These are phyloP conservation scores for Dianthus caryophyllus DNA, from an alignment of 148 eudicot species.

Conservation along the genomic window DNA sequence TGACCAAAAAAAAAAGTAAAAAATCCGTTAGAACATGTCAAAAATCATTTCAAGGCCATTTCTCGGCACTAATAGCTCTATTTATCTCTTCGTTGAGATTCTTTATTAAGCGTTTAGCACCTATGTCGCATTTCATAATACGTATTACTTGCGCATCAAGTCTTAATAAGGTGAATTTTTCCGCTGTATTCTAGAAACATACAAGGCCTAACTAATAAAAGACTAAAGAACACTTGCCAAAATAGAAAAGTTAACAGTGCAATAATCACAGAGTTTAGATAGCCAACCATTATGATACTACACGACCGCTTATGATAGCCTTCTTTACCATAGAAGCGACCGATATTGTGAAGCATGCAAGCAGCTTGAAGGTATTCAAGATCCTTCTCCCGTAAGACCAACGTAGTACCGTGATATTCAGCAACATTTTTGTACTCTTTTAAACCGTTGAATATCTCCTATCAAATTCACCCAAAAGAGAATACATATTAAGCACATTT, in stretches of 20 bases:
- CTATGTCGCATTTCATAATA: too few relatives aligned
- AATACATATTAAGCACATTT: neutral
- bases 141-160: neutral
- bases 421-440: conserved; percentile 32
- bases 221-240: neutral
- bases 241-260: neutral
- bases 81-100: neutral
- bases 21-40: neutral
- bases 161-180: neutral
- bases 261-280: neutral
- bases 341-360: conserved; percentile 69
- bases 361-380: conserved; percentile 77
- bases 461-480: conserved; percentile 5
- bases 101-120: neutral
- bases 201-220: neutral
- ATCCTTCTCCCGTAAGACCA: conserved; percentile 45
- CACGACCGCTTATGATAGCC: conserved; percentile 71
- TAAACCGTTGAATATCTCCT: conserved; percentile 59
- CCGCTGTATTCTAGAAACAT: neutral
- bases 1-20: neutral
- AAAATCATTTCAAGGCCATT: neutral
- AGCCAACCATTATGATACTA: conserved; percentile 49
- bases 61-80: neutral
- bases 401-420: conserved; percentile 15
- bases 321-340: conserved; percentile 52